Base-by-base conservation (phyloP, 2,329 filamentous ascomycete genomes). In the Amauroascus verrucosus region DNA sequence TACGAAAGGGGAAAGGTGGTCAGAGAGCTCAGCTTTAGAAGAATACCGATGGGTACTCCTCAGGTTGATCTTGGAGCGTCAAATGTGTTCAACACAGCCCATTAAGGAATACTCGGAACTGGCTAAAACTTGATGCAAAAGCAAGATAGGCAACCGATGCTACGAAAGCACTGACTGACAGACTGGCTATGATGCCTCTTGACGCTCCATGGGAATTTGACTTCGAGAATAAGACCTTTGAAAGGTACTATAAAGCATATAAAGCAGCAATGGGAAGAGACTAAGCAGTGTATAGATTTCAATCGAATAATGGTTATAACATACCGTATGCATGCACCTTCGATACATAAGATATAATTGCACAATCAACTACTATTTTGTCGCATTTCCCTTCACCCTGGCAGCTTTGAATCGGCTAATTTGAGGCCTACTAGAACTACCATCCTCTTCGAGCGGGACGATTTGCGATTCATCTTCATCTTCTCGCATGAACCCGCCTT, bases 401-500 rank as follows among this genome's bases (percentile, higher is more conserved):
- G 74, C 72, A 56, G 74, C 72, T 56, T 68, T 73, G 62, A 76
- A 76, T 50, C 71, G 68, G 63, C 74, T 76, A 46, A 74, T 67
- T 3, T 62, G 63, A 22, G 65, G 58, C 16, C 62, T 59, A 24
- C 63, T 57, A 51, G 61, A 79, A 51, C 83, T 81, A 38, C 58
- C 63, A 13, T 64, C 58, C 51, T 63, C 79, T 51, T 83, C 82
- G 43, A 89, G 73, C 1, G 85, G 80, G 50, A 85, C 77, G 45
- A 82, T 79, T 16, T 79, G 73, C 38, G 62, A 58, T 44, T 77
- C 78, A 50, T 80, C 76, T 56, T 88, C 82, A 55, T 86, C 81
- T 60, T 88, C 80, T 54, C 81, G 78, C 61, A 85, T 72, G 67
- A 95, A 95, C 2, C 89, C 89, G 49, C 89, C 89, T 61, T 93